phyloP scores from a whole-genome alignment of 1,284 basidiomycete species.

The Fomes fomentarius region DNA sequence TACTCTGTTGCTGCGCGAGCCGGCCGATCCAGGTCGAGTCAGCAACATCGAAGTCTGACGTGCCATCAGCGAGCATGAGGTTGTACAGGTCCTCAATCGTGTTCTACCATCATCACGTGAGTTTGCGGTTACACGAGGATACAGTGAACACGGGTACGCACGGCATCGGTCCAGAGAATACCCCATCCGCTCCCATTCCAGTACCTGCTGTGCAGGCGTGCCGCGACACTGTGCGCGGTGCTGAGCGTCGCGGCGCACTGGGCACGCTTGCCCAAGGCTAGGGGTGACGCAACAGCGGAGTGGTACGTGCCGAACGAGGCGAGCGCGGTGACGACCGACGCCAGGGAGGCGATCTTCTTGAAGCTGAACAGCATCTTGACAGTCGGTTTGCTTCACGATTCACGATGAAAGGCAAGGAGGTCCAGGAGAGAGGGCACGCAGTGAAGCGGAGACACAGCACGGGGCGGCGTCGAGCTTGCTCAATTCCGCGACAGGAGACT shows the following conservation, averaged over 20 bases:
- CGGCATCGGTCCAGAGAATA: slow-evolving; percentile 53
- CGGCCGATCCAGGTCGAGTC: slow-evolving; percentile 47
- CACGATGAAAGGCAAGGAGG: too few species aligned
- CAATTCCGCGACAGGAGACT: too few species aligned
- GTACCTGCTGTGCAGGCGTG: slow-evolving; percentile 45
- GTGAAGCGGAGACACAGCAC: too few species aligned
- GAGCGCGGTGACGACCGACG: slow-evolving; percentile 7
- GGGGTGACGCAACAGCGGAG: not conserved
- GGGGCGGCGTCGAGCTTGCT: too few species aligned
- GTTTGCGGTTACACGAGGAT: not conserved
- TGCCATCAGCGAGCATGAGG: slow-evolving; percentile 49
- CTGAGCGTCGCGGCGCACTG: slow-evolving; percentile 16
- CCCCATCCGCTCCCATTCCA: slow-evolving; percentile 41
- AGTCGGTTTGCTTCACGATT: too few species aligned
- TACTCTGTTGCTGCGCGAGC: slow-evolving; percentile 38
- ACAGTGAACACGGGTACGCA: slow-evolving; percentile 27
- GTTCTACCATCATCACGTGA: slow-evolving; percentile 47
- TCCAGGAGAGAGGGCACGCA: too few species aligned
- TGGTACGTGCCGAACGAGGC: slow-evolving; percentile 3
- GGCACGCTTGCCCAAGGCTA: not conserved
- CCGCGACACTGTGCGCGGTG: slow-evolving; percentile 35
- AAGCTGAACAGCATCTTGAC: slow-evolving; percentile 12
- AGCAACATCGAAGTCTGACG: slow-evolving; percentile 42
- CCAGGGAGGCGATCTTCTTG: slow-evolving; percentile 8
- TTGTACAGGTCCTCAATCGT: slow-evolving; percentile 58